Evolutionary conservation across 306 rosid genomes (phyloP).

Genomic region (Luffa aegyptiaca): DNA sequence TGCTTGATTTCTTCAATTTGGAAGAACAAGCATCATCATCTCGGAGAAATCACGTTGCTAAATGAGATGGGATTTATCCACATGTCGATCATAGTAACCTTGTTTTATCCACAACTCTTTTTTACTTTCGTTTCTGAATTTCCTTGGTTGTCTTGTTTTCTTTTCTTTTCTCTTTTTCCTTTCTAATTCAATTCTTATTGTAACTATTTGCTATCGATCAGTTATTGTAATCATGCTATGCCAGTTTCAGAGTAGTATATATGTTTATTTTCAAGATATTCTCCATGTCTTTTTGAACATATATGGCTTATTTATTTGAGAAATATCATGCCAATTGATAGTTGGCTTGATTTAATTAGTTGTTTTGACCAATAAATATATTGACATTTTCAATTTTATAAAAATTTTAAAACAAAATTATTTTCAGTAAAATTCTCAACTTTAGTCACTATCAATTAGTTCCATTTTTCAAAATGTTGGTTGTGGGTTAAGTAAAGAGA

Average conservation of each 20-base stretch:
- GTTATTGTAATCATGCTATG: neutral
- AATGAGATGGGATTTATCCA: too few relatives aligned
- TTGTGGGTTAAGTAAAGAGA: neutral
- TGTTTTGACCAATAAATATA: too few relatives aligned
- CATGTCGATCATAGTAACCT: neutral
- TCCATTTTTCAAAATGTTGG: neutral
- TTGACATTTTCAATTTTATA: neutral
- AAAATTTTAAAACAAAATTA: neutral
- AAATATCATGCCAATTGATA: neutral
- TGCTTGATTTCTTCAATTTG: constrained; percentile 45
- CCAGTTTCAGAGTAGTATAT: neutral
- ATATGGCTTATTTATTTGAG: neutral
- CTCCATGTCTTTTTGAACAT: neutral
- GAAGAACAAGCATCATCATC: neutral
- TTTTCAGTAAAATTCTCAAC: neutral
- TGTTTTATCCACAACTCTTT: neutral
- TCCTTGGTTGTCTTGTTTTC: neutral
- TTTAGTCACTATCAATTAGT: neutral
- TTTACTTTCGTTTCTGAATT: neutral
- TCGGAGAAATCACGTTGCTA: too few relatives aligned
- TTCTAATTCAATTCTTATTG: neutral
- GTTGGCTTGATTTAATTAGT: too few relatives aligned
- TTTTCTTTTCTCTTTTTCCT: neutral
- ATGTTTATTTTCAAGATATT: neutral
- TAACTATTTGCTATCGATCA: neutral